phyloP scores from a whole-genome alignment of 176 grass and related monocot genomes.

The Thalia dealbata region DNA sequence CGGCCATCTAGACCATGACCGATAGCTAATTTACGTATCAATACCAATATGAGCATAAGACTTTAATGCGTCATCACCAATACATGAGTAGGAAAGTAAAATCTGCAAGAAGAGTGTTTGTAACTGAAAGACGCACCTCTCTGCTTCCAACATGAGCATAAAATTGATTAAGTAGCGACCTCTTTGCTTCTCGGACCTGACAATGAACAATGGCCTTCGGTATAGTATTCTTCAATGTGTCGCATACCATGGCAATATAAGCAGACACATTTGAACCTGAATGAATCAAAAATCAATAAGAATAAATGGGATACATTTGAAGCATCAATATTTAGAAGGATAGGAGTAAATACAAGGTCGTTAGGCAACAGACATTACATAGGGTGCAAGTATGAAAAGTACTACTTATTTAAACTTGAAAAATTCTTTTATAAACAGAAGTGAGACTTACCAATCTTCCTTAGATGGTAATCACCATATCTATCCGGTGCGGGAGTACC shows the following conservation, averaged over 20 bases:
- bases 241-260: slow-evolving; percentile 92
- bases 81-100: not conserved
- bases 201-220: slow-evolving; percentile 90
- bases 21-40: not conserved
- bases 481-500: slow-evolving; percentile 49
- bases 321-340: not conserved
- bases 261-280: slow-evolving; percentile 93
- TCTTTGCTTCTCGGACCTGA: slow-evolving; percentile 92
- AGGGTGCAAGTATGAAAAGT: not conserved
- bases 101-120: not conserved
- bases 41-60: not conserved
- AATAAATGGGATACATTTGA: not conserved
- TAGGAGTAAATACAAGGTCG: not conserved
- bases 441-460: slow-evolving; percentile 60
- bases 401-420: not conserved
- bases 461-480: slow-evolving; percentile 89
- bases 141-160: slow-evolving; percentile 92
- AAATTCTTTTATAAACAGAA: not conserved
- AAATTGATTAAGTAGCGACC: slow-evolving; percentile 79
- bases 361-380: not conserved
- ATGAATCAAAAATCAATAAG: not conserved
- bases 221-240: slow-evolving; percentile 80
- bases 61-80: not conserved
- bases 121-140: slow-evolving; percentile 42
- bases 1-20: no score